phyloP scores from a whole-genome alignment of 768 basidiomycete species.

The Amylocystis lapponica region DNA sequence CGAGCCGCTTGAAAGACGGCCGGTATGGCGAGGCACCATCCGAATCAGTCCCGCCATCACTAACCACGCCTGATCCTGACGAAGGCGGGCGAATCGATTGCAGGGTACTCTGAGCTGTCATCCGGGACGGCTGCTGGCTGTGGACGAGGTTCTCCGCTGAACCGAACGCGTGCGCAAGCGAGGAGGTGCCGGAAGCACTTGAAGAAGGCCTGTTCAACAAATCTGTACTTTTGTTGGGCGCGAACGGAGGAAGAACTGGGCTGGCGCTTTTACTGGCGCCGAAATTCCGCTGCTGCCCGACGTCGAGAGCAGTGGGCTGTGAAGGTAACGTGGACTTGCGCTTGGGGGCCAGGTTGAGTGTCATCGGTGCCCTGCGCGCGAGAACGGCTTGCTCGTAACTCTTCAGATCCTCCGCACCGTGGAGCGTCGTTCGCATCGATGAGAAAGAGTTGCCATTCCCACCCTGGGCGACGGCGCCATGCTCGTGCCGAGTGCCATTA shows the following conservation, averaged over 20 bases:
- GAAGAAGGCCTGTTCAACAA: constrained; percentile 29
- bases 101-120: not conserved
- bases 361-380: constrained; percentile 57
- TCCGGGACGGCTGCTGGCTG: constrained; percentile 1
- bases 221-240: constrained; percentile 15
- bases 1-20: constrained; percentile 68
- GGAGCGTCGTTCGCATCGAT: constrained; percentile 25
- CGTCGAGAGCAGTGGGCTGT: constrained; percentile 11
- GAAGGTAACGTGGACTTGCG: constrained; percentile 19
- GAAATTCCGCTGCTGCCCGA: constrained; percentile 3
- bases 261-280: constrained; percentile 17
- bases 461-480: too few species aligned
- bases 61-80: constrained; percentile 14
- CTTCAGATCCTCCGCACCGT: constrained; percentile 53
- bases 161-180: constrained; percentile 17
- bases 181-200: constrained; percentile 27
- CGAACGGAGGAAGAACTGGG: constrained; percentile 5
- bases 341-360: constrained; percentile 48
- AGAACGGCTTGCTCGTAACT: constrained; percentile 74
- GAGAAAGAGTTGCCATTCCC: constrained; percentile 17
- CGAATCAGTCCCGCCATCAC: constrained; percentile 21
- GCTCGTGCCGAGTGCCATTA: too few species aligned
- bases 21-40: constrained; percentile 29
- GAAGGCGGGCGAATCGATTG: constrained; percentile 16
- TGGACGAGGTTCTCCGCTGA: not conserved